Percentiles rank a stretch among this genome's conserved stretches.
These are phyloP conservation scores for Dendrocalamus sinicus DNA, from an alignment of 176 grass and related monocot genomes.

Conservation along the genomic window DNA sequence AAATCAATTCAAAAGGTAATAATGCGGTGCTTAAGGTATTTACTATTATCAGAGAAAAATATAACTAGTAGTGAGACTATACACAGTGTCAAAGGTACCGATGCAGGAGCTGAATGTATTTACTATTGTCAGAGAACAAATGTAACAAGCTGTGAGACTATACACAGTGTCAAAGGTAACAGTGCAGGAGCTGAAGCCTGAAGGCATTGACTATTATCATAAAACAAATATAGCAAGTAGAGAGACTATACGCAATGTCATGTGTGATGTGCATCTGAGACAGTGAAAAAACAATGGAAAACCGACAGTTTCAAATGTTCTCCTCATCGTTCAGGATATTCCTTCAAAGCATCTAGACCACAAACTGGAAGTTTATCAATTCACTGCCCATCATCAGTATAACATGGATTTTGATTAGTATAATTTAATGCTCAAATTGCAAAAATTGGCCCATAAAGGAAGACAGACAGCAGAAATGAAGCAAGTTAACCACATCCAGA, in stretches of 20 bases:
- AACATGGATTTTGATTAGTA: not conserved
- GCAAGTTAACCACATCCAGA: not conserved
- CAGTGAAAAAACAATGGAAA: not conserved
- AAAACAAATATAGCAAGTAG: not conserved
- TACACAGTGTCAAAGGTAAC: not conserved
- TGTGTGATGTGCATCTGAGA: not conserved
- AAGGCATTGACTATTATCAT: not conserved
- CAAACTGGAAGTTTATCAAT: not conserved
- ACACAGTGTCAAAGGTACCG: not conserved
- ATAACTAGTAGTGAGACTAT: not conserved
- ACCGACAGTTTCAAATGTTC: not conserved
- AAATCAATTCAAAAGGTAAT: conserved; percentile 19
- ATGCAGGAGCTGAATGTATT: not conserved
- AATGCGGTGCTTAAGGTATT: not conserved
- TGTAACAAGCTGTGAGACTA: not conserved
- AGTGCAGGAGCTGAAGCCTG: not conserved
- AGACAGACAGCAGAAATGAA: conserved; percentile 9
- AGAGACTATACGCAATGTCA: not conserved
- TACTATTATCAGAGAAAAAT: not conserved
- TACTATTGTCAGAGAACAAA: not conserved
- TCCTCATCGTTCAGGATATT: not conserved
- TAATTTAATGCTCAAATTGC: not conserved
- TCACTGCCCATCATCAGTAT: not conserved
- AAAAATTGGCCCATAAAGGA: not conserved
- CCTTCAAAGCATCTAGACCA: not conserved